Percentiles rank a stretch among this genome's conserved stretches.
Evolutionary conservation across 2,329 filamentous ascomycete species (phyloP).

Genomic region (Tolypocladium guangdongense): DNA sequence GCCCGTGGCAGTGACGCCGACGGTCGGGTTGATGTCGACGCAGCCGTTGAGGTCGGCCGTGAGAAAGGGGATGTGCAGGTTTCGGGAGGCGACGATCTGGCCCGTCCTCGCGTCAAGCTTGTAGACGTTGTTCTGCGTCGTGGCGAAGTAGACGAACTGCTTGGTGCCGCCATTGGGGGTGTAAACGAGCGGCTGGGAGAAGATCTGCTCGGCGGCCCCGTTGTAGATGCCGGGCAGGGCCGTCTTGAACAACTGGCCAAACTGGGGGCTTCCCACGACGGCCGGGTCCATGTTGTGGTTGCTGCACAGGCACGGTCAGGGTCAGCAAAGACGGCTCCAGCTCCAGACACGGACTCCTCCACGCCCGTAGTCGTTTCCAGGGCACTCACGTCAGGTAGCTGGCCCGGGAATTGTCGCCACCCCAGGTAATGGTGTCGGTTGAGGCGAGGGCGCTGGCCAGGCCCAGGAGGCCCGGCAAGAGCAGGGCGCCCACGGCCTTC

Average conservation of each 20-base stretch:
- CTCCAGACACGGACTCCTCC: background rate
- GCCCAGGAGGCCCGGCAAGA: constrained; percentile 21
- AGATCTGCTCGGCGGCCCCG: constrained; percentile 38
- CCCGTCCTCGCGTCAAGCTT: constrained; percentile 45
- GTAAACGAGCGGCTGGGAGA: constrained; percentile 37
- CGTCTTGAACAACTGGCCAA: constrained; percentile 43
- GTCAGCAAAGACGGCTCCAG: background rate
- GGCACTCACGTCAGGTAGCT: constrained; percentile 41
- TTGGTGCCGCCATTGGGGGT: constrained; percentile 33
- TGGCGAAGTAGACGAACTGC: constrained; percentile 45
- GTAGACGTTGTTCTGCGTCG: constrained; percentile 47
- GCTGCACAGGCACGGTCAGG: constrained; percentile 6
- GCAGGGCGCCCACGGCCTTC: constrained; percentile 14
- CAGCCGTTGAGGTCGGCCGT: constrained; percentile 36
- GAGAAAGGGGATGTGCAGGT: constrained; percentile 37
- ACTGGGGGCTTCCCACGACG: constrained; percentile 42
- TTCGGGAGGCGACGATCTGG: constrained; percentile 34
- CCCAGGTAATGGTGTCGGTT: constrained; percentile 50
- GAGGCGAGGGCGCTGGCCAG: constrained; percentile 23
- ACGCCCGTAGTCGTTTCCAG: background rate
- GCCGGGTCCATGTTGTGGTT: constrained; percentile 55
- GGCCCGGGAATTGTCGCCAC: constrained; percentile 41
- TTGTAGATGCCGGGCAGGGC: constrained; percentile 40
- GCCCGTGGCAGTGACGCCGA: constrained; percentile 34
- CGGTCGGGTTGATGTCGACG: constrained; percentile 34